Base-by-base conservation (phyloP, 805 yeast genomes). In the Yarrowia deformans region DNA sequence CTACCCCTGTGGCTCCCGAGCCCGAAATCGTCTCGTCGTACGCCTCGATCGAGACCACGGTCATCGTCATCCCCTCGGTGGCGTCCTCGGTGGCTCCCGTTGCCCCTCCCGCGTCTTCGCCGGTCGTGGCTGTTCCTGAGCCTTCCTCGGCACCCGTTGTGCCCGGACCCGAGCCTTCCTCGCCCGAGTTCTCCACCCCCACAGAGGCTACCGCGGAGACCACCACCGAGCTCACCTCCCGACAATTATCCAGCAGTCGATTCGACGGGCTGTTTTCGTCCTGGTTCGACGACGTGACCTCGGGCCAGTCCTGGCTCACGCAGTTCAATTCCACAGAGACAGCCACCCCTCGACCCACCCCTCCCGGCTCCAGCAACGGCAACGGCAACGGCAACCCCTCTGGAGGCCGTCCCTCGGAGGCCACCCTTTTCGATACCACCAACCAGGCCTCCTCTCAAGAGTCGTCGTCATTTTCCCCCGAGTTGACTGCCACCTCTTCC, bases 241-340 rank as follows among this genome's bases (percentile, higher is more conserved):
- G 55, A 43, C 69, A 49, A 14, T 52, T 63, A 18, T 32, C 55
- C 16, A 48, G 49, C 52, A 40, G 54, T 14, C 50, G 52, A 56
- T 50, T 66, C 37, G 46, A 54, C 29, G 32, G 49, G 49, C 54
- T 48, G 46, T 48, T 48, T 45, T 55, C 45, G 35, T 50, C 60
- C 14, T 68, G 61, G 61, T 56, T 46, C 50, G 46, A 32, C 40
- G 56, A 46, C 60, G 52, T 60, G 18, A 43, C 66, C 34, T 40
- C 52, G 7, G 66, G 52, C 40, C 52, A 60, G 66, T 60, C 66
- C 23, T 60, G 66, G 66, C 66, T 60, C 40, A 60, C 66, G 19
- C 45, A 52, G 8, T 43, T 8, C 52, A 43, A 43, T 42, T 16
- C 70, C 48, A 37, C 73, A 10, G 37, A 54, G 52, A 3, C 50